Evolutionary conservation across 2,329 filamentous ascomycete genomes (phyloP).

Genomic region (Aspergillus niger): DNA sequence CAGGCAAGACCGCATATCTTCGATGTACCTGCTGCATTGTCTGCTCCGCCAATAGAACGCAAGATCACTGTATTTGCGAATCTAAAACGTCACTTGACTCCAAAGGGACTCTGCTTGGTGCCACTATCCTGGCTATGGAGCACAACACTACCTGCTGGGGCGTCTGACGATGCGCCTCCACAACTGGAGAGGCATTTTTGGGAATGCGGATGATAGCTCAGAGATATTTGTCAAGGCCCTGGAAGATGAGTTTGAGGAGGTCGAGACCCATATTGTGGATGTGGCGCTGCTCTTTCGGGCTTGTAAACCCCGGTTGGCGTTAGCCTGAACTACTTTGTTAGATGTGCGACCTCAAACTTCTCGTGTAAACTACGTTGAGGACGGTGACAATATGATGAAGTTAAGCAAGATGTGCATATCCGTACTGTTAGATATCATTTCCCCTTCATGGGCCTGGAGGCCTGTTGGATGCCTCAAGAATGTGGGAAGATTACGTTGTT

Average conservation of each 20-base stretch:
- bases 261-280: conserved; percentile 9
- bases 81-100: conserved; percentile 35
- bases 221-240: conserved; percentile 4
- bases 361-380: too few relatives aligned
- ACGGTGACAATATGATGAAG: neutral
- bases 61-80: conserved; percentile 37
- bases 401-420: too few relatives aligned
- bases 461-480: too few relatives aligned
- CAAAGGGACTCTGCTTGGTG: conserved; percentile 43
- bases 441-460: too few relatives aligned
- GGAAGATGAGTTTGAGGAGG: conserved; percentile 9
- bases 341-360: too few relatives aligned
- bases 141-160: conserved; percentile 29
- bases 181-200: conserved; percentile 4
- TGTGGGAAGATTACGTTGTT: too few relatives aligned
- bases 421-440: too few relatives aligned
- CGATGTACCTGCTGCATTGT: conserved; percentile 50
- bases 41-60: conserved; percentile 31
- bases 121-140: conserved; percentile 38
- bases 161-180: neutral
- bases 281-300: conserved; percentile 11
- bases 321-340: neutral
- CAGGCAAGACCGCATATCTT: conserved; percentile 35
- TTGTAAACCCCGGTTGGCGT: neutral
- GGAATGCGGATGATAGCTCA: neutral